A percentile compares a stretch with the other conserved stretches of the same genome.
These are phyloP conservation scores for Collybia mongolica DNA, from an alignment of 768 basidiomycete genomes.

Conservation along the genomic window DNA sequence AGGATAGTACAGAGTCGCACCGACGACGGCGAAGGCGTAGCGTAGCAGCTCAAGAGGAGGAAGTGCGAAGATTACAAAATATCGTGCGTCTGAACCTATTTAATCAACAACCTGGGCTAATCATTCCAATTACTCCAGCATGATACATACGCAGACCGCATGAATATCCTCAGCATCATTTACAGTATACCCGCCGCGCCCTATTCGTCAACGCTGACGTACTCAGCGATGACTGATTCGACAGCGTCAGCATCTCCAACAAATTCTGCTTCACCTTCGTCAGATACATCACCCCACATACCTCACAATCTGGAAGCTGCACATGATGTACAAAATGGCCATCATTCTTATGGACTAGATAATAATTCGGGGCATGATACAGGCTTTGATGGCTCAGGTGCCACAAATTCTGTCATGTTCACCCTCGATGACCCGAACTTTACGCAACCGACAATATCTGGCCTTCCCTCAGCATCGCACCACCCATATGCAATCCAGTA, in stretches of 20 bases:
- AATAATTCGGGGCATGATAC: conserved; percentile 17
- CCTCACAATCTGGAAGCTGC: conserved; percentile 33
- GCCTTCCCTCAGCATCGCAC: conserved; percentile 28
- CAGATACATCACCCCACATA: conserved; percentile 44
- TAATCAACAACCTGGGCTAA: conserved; percentile 2
- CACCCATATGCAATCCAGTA: conserved; percentile 58
- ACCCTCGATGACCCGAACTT: conserved; percentile 34
- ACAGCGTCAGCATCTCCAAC: conserved; percentile 23
- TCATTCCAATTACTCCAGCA: conserved; percentile 49
- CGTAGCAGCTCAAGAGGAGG: conserved; percentile 89
- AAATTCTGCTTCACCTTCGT: conserved; percentile 48
- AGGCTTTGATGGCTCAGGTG: conserved; percentile 36
- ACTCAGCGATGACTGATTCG: conserved; percentile 27
- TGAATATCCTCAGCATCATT: conserved; percentile 88
- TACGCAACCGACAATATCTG: conserved; percentile 24
- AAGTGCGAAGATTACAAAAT: conserved; percentile 80
- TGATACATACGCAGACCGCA: conserved; percentile 92
- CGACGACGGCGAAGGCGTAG: conserved; percentile 67
- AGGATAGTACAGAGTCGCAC: conserved; percentile 70
- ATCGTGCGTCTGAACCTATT: conserved; percentile 61
- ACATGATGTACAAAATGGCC: conserved; percentile 33
- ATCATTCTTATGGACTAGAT: conserved; percentile 17
- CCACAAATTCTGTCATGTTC: conserved; percentile 48
- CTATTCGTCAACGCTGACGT: conserved; percentile 56
- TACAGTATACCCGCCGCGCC: conserved; percentile 83